phyloP scores from a whole-genome alignment of 306 rosid genomes.

The Begonia masoniana region DNA sequence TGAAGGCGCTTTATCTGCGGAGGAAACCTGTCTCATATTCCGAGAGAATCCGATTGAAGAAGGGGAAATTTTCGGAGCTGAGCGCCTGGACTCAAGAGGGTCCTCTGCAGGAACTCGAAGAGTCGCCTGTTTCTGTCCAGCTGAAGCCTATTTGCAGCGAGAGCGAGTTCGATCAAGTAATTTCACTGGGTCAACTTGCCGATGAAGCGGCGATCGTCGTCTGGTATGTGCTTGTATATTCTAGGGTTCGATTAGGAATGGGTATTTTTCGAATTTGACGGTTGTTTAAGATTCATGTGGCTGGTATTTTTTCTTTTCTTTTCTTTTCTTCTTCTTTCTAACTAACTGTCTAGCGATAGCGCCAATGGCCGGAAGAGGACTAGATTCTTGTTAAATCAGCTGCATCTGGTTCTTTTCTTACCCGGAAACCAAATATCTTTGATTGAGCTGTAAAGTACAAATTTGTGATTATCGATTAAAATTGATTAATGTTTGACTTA shows the following conservation, averaged over 20 bases:
- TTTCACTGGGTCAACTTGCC: conserved; percentile 26
- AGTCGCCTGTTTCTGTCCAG: conserved; percentile 33
- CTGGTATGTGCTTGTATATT: conserved; percentile 20
- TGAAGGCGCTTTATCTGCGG: background rate
- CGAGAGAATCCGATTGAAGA: conserved; percentile 6
- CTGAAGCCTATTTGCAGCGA: conserved; percentile 34
- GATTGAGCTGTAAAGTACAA: no score
- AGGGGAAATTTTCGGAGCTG: background rate
- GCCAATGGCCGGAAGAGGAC: no score
- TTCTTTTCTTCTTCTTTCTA: background rate
- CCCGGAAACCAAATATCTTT: no score
- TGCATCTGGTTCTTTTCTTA: no score
- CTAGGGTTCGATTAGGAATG: no score
- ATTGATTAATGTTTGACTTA: no score
- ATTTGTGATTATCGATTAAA: no score
- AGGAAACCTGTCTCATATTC: conserved; percentile 1
- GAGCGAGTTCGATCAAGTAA: conserved; percentile 30
- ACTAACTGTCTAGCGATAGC: background rate
- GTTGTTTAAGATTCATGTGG: no score
- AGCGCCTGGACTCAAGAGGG: conserved; percentile 21
- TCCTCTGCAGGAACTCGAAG: conserved; percentile 28
- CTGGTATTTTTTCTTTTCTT: background rate
- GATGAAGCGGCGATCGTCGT: conserved; percentile 23
- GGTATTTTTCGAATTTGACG: no score
- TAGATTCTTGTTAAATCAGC: no score